A percentile compares a stretch with the other conserved stretches of the same genome.
phyloP scores from a whole-genome alignment of 495 filamentous ascomycete species.

The Penicillium macrosclerotiorum region DNA sequence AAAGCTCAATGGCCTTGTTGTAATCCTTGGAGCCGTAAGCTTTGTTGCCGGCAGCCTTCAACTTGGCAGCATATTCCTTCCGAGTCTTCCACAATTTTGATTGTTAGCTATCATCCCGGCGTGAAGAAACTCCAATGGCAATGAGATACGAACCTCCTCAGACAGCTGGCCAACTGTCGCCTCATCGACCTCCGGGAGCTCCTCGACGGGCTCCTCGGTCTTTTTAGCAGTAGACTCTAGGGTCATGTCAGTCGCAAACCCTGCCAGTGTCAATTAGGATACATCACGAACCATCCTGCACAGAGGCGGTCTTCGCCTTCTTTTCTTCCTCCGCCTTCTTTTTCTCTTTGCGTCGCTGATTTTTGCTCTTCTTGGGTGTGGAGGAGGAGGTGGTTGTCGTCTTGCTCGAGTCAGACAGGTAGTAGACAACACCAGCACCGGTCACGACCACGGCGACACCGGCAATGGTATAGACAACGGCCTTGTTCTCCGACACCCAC shows the following conservation, averaged over 20 bases:
- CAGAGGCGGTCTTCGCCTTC: conserved; percentile 50
- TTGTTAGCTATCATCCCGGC: conserved; percentile 5
- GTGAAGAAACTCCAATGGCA: not conserved
- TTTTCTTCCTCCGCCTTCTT: conserved; percentile 72
- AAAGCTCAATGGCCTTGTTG: conserved; percentile 85
- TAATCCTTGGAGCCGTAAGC: conserved; percentile 93
- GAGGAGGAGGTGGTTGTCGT: conserved; percentile 21
- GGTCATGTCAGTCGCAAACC: conserved; percentile 22
- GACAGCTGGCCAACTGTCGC: conserved; percentile 65
- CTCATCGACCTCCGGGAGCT: conserved; percentile 85
- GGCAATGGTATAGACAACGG: conserved; percentile 90
- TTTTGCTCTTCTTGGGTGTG: conserved; percentile 61
- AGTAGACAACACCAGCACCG: conserved; percentile 87
- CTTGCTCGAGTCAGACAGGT: conserved; percentile 56
- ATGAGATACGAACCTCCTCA: conserved; percentile 52
- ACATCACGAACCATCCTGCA: conserved; percentile 40
- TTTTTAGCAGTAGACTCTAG: conserved; percentile 45
- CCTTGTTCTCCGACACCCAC: conserved; percentile 95
- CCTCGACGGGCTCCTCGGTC: conserved; percentile 67
- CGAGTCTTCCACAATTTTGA: conserved; percentile 37
- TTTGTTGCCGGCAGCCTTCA: conserved; percentile 95
- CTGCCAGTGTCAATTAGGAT: not conserved
- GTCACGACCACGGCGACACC: conserved; percentile 90
- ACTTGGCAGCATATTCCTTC: conserved; percentile 79
- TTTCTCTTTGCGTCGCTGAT: conserved; percentile 56